phyloP scores from a whole-genome alignment of 1,284 basidiomycete species.

The Amylostereum areolatum region DNA sequence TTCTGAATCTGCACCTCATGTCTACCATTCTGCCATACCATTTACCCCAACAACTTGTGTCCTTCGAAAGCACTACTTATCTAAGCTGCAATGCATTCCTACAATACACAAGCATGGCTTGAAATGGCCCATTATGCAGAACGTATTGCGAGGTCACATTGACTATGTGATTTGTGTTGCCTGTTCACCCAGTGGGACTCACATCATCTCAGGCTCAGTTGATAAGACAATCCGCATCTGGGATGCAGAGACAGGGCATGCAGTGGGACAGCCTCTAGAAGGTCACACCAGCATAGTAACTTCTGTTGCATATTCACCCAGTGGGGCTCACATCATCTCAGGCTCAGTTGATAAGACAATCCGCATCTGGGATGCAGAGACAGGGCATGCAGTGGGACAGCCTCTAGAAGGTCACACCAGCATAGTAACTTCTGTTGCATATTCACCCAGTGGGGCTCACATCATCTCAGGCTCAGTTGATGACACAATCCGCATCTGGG shows the following conservation, averaged over 20 bases:
- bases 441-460: conserved; percentile 18
- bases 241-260: conserved; percentile 6
- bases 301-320: too few species aligned
- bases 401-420: too few species aligned
- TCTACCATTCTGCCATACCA: conserved; percentile 11
- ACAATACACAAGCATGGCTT: background rate
- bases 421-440: conserved; percentile 17
- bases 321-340: too few species aligned
- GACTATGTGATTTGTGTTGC: conserved; percentile 14
- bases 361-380: too few species aligned
- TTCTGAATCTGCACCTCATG: conserved; percentile 7
- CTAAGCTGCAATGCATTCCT: background rate
- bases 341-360: too few species aligned
- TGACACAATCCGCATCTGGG: conserved; percentile 13
- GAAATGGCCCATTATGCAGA: background rate
- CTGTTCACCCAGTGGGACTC: conserved; percentile 16
- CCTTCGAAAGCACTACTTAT: background rate
- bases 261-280: conserved; percentile 8
- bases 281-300: too few species aligned
- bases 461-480: conserved; percentile 20
- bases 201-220: conserved; percentile 17
- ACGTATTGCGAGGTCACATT: conserved; percentile 5
- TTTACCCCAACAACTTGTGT: conserved; percentile 6
- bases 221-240: conserved; percentile 9
- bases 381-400: too few species aligned